Evolutionary conservation across 73 alveolate genomes (phyloP).

Genomic region (Paramecium sonneborni): DNA sequence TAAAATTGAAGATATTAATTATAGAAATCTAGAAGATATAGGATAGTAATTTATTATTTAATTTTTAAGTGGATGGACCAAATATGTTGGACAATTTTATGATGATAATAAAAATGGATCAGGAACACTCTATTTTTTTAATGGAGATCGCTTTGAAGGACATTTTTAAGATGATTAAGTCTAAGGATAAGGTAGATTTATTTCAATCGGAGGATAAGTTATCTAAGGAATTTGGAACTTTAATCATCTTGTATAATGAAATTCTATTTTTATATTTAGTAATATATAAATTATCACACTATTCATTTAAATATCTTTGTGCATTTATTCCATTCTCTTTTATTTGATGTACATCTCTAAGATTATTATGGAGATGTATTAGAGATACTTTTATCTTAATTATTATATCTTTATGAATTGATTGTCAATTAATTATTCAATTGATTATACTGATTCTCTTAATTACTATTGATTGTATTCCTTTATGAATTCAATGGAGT

Average conservation of each 20-base stretch:
- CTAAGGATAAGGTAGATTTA: slow-evolving; percentile 55
- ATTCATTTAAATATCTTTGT: slow-evolving; percentile 26
- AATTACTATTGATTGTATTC: not conserved
- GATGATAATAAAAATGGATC: slow-evolving; percentile 62
- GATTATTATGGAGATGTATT: not conserved
- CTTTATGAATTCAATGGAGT: not conserved
- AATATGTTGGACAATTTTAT: slow-evolving; percentile 63
- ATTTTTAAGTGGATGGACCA: slow-evolving; percentile 54
- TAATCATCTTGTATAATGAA: slow-evolving; percentile 41
- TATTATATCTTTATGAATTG: not conserved
- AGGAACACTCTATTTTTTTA: slow-evolving; percentile 57
- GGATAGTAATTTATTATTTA: not conserved
- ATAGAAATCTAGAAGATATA: slow-evolving; percentile 51
- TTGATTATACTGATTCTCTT: not conserved
- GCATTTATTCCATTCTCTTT: slow-evolving; percentile 43
- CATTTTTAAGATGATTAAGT: slow-evolving; percentile 47
- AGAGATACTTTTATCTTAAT: not conserved
- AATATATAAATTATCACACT: not conserved
- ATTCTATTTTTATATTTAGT: not conserved
- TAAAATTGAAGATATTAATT: not conserved
- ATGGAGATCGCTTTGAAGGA: slow-evolving; percentile 67
- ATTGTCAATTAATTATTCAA: not conserved
- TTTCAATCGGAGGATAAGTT: slow-evolving; percentile 41
- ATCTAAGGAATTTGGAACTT: slow-evolving; percentile 59
- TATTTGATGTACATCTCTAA: not conserved